Evolutionary conservation across 371 early-diverging fungal genomes (phyloP), one percentile per base, ranked within the genome.

Genomic region (Syncephalastrum racemosum): DNA sequence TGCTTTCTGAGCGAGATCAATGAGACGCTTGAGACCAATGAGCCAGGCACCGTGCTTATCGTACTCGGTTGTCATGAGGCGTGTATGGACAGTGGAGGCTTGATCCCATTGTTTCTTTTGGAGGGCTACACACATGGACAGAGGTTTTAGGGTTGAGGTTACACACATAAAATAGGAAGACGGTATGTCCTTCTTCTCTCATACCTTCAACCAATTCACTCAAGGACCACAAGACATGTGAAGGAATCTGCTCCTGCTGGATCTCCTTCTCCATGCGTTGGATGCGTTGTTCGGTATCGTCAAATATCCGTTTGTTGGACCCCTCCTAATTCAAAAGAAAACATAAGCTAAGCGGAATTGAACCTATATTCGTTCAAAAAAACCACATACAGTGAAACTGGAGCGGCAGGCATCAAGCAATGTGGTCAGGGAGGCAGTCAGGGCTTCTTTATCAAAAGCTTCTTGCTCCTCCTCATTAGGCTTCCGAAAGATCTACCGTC

Each of bases 11-110:
- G 54, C 25, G 22, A 56, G 50, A 47, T 62, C 59, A 45, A 67
- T 62, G 40, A 62, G 20, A 24, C 67, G 67, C 22, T 59, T 54
- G 2, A 67, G 48, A 18, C 67, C 67, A 36, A 62, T 20, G 10
- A 67, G 56, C 62, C 67, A 67, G 24, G 50, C 24, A 4, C 62
- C 67, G 40, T 58, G 55, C 15, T 53, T 47, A 8, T 67, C 62
- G 45, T 67, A 67, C 24, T 59, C 53, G 5, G 60, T 56, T 0
- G 62, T 62, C 60, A 67, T 57, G 24, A 67, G 39, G 24, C 57
- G 42, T 12, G 50, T 51, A 16, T 66, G 67, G 16, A 66, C 53
- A 10, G 52, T 46, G 15, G 36, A 19, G 18, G 60, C 60, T 27
- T 51, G 46, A 20, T 50, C 53, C 56, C 60, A 62, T 4, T 62